Evolutionary conservation across 192 early-diverging fungal genomes (phyloP).

Genomic region (Umbelopsis ramanniana): DNA sequence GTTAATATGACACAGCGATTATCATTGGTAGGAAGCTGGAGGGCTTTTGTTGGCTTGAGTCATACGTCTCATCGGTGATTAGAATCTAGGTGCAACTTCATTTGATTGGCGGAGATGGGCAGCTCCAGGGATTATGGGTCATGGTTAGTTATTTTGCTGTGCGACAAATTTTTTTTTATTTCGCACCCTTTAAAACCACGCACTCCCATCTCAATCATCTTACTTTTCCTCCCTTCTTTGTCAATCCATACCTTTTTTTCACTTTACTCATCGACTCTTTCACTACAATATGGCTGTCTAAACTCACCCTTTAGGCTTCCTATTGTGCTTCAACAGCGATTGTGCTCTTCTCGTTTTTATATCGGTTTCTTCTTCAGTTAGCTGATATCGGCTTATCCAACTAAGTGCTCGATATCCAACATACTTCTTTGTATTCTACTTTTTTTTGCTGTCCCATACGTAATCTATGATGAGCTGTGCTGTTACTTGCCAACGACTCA

Average conservation of each 20-base stretch:
- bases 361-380: not conserved
- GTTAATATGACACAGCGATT: constrained; percentile 7
- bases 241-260: not conserved
- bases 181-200: constrained; percentile 23
- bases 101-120: constrained; percentile 2
- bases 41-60: not conserved
- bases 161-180: constrained; percentile 14
- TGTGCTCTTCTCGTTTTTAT: not conserved
- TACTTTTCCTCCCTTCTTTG: constrained; percentile 17
- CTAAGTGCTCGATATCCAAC: constrained; percentile 2
- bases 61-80: constrained; percentile 16
- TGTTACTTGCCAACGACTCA: constrained; percentile 2
- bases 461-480: constrained; percentile 9
- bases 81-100: not conserved
- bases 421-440: not conserved
- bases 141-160: not conserved
- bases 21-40: constrained; percentile 3
- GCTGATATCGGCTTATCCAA: constrained; percentile 19
- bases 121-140: not conserved
- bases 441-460: not conserved
- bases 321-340: constrained; percentile 21
- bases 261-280: not conserved
- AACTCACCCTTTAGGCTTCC: constrained; percentile 7
- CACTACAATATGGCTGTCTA: constrained; percentile 16
- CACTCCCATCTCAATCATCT: not conserved